Base-by-base conservation (phyloP, 2,329 filamentous ascomycete species). In the Alternaria sp. region DNA sequence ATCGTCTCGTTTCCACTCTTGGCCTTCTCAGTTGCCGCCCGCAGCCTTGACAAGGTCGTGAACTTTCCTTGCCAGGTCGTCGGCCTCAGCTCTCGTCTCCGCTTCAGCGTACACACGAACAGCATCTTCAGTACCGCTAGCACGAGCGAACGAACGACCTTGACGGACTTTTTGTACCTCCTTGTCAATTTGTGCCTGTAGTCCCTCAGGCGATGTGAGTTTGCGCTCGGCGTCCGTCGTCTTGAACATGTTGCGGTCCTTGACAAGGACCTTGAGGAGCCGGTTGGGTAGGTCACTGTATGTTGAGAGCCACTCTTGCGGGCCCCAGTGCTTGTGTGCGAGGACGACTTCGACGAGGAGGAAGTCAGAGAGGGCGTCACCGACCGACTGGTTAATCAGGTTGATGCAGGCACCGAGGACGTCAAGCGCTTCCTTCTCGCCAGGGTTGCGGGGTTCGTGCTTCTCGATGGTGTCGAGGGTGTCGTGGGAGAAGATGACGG, bases 381-480 rank as follows among this genome's bases (percentile, higher is more conserved):
- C 95, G 45, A 98, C 94, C 1, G 95, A 95, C 82, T 99, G 95
- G 84, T 99, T 99, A 83, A 99, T 96, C 63, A 99, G 85, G 69
- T 97, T 91, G 50, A 90, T 90, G 53, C 96, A 85, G 10, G 92
- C 93, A 52, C 86, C 85, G 1, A 99, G 88, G 8, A 89, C 93
- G 54, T 96, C 91, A 13, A 98, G 86, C 2, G 94, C 92, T 69
- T 92, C 90, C 75, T 94, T 91, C 78, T 98, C 93, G 6, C 92
- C 94, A 0, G 95, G 94, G 0, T 92, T 96, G 78, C 96, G 90
- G 5, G 95, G 93, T 74, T 92, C 86, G 60, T 90, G 90, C 70
- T 87, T 90, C 67, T 84, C 85, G 80, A 99, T 96, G 48, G 86
- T 85, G 68, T 90, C 89, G 45, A 94, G 82, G 4, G 94, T 94